phyloP scores from a whole-genome alignment of 1,284 basidiomycete genomes.

The Apiotrichum mycotoxinovorans region DNA sequence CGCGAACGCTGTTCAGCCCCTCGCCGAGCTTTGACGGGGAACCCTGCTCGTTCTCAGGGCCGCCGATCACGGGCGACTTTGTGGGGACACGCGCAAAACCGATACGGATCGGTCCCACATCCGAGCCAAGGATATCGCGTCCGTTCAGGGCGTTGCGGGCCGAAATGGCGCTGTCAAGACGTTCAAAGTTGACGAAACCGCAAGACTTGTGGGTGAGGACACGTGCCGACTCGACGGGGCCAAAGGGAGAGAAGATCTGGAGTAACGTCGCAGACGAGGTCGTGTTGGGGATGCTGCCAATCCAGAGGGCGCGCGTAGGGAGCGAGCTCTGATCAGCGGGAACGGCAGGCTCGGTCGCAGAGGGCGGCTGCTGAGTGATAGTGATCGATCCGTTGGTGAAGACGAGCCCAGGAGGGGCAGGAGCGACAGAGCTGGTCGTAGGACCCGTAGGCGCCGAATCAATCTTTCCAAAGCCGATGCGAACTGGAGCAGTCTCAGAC shows the following conservation, averaged over 20 bases:
- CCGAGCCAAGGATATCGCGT: conserved; percentile 88
- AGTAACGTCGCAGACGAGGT: conserved; percentile 89
- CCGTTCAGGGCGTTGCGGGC: conserved; percentile 93
- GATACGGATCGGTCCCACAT: conserved; percentile 92
- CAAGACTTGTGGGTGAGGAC: conserved; percentile 82
- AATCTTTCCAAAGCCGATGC: conserved; percentile 96
- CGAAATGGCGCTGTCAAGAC: conserved; percentile 89
- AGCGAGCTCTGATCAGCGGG: conserved; percentile 55
- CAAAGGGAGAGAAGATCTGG: conserved; percentile 82
- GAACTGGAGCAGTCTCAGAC: conserved; percentile 86
- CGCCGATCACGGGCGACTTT: conserved; percentile 54
- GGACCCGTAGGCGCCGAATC: conserved; percentile 81
- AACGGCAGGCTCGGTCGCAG: conserved; percentile 19
- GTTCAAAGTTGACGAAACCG: conserved; percentile 85
- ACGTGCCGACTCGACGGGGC: conserved; percentile 91
- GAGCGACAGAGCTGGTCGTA: conserved; percentile 63
- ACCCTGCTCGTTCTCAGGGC: conserved; percentile 28
- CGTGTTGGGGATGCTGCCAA: conserved; percentile 88
- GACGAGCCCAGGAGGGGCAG: conserved; percentile 55
- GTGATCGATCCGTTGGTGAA: conserved; percentile 53
- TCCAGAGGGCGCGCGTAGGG: conserved; percentile 90
- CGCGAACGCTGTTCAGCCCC: conserved; percentile 63
- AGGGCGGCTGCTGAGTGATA: conserved; percentile 27
- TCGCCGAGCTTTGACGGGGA: conserved; percentile 60
- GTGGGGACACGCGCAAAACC: conserved; percentile 94